Conservation (phyloP, 345 rosid genomes). For the thale cress (Arabidopsis thaliana) region TAIR10.1 NC_003075.7:8592501-8593000, state of each 20-base stretch:
- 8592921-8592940: slow-evolving; percentile 26
- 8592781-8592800: too few species aligned
- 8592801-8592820: neutral
- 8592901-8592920: slow-evolving; percentile 24
- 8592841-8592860: slow-evolving; percentile 7
- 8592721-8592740: neutral
- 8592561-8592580: neutral
- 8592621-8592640: neutral
- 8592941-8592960: slow-evolving; percentile 24
- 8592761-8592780: neutral
- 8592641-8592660: neutral
- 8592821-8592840: neutral
- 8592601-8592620: neutral
- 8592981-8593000: slow-evolving; percentile 19
- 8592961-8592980: slow-evolving; percentile 19
- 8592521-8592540: neutral
- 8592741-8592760: neutral
- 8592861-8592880: slow-evolving; percentile 11
- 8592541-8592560: slow-evolving; percentile 11
- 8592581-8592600: too few species aligned
- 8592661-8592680: slow-evolving; percentile 7
- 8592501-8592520: slow-evolving; percentile 36
- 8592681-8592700: neutral
- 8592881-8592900: slow-evolving; percentile 33
- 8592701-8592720: slow-evolving; percentile 19